Conservation (phyloP, 2,329 filamentous ascomycete genomes). For the Didymella sp. region DNA sequence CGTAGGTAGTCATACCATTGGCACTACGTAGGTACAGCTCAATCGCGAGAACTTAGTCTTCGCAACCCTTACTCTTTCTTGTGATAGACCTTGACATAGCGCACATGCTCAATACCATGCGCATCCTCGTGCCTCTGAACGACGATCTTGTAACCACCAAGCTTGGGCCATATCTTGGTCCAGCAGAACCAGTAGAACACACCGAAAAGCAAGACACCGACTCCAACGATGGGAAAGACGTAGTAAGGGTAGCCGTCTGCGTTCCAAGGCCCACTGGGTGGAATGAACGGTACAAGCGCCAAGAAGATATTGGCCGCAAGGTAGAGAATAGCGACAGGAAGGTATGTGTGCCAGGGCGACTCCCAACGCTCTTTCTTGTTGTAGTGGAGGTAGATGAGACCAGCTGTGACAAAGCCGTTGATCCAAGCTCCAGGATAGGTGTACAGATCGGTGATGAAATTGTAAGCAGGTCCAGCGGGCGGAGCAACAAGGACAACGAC, state of each 20-base stretch:
- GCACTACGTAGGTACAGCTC: too few relatives aligned
- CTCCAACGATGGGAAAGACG: constrained; percentile 54
- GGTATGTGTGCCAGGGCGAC: constrained; percentile 49
- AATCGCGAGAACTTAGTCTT: too few relatives aligned
- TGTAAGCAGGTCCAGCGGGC: constrained; percentile 72
- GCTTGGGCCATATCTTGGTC: constrained; percentile 32
- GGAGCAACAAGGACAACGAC: constrained; percentile 70
- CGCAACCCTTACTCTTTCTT: constrained; percentile 25
- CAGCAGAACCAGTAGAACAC: constrained; percentile 46
- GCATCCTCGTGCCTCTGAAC: constrained; percentile 39
- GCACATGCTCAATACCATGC: constrained; percentile 40
- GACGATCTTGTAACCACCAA: constrained; percentile 44
- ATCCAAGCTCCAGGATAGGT: constrained; percentile 49
- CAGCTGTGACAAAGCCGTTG: constrained; percentile 47
- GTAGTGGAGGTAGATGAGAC: constrained; percentile 48
- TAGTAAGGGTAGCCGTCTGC: constrained; percentile 55
- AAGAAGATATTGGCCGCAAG: constrained; percentile 53
- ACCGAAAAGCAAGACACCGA: constrained; percentile 49
- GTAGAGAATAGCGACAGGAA: constrained; percentile 48
- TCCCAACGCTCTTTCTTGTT: constrained; percentile 43
- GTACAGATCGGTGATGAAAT: constrained; percentile 67
- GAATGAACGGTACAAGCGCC: constrained; percentile 53
- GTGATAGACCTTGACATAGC: constrained; percentile 44
- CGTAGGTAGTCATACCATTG: not conserved
- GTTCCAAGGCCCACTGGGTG: constrained; percentile 51